Evolutionary conservation across 768 basidiomycete genomes (phyloP), one percentile per base, ranked within the genome.

Genomic region (Russula sp.): DNA sequence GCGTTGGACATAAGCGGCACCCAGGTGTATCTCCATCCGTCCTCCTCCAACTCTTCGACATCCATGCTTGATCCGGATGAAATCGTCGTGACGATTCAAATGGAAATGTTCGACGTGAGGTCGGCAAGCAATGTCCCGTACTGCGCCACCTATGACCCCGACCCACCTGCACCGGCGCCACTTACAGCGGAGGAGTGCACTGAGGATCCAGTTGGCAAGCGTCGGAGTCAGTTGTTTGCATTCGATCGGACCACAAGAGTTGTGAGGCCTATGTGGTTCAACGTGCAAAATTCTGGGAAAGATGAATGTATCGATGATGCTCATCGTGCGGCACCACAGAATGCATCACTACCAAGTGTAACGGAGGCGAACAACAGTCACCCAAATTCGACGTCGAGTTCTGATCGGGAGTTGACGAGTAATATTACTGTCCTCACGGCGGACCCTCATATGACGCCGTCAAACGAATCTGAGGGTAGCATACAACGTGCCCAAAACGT

Each of bases 61-160:
- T 36, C 61, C 11, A 30, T 59, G 5, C 65, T 69, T 51, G 30
- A 69, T 28, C 69, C 63, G 16, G 61, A 61, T 18, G 64, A 69
- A 28, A 70, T 71, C 64, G 69, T 67, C 16, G 84, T 87, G 34
- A 73, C 71, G 2, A 73, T 90, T 24, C 76, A 78, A 64, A 70
- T 79, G 32, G 74, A 77, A 4, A 73, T 85, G 59, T 80, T 79
- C 64, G 73, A 80, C 61, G 73, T 77, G 26, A 63, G 56, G 10
- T 69, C 62, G 13, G 80, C 77, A 0, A 57, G 69, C 26, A 75
- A 76, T 69, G 72, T 76, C 61, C 71, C 75, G 26, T 84, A 78
- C 70, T 90, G 88, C 64, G 84, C 82, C 6, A 89, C 86, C 5
- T 89, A 81, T 70, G 78, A 88, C 66, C 78, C 84, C 3, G 74